A percentile compares a stretch with the other conserved stretches of the same genome.
These are phyloP conservation scores for Russula virescens DNA, from an alignment of 768 basidiomycete genomes.

Conservation along the genomic window DNA sequence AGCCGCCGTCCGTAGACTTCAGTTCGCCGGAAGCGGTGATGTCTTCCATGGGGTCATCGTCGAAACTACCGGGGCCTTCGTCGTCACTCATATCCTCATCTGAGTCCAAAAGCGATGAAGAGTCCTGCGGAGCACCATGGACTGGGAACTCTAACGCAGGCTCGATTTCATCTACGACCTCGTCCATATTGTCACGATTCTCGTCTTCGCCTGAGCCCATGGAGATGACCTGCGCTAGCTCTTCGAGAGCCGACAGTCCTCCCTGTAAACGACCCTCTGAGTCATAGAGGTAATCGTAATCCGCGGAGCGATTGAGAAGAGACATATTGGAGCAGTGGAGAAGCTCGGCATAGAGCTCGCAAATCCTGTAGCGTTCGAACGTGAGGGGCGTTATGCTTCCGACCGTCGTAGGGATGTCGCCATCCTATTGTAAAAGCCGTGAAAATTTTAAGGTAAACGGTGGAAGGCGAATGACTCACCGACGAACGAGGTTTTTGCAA, in stretches of 20 bases:
- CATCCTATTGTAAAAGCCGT: constrained; percentile 42
- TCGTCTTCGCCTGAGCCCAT: constrained; percentile 50
- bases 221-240: constrained; percentile 78
- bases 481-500: constrained; percentile 68
- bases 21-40: constrained; percentile 71
- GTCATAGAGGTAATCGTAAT: constrained; percentile 70
- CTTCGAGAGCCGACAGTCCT: constrained; percentile 80
- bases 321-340: constrained; percentile 99
- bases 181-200: constrained; percentile 54
- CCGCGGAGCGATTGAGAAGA: constrained; percentile 74
- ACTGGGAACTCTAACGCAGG: constrained; percentile 67
- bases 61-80: constrained; percentile 64
- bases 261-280: constrained; percentile 78
- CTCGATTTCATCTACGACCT: constrained; percentile 52
- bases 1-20: constrained; percentile 14
- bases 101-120: constrained; percentile 51
- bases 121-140: constrained; percentile 44
- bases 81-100: constrained; percentile 75
- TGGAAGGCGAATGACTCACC: constrained; percentile 41
- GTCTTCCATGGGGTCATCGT: constrained; percentile 79
- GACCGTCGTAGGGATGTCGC: constrained; percentile 66
- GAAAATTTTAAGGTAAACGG: not conserved
- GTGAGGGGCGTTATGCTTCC: constrained; percentile 76
- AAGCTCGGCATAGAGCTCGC: constrained; percentile 94
- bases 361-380: constrained; percentile 91